These are phyloP conservation scores for Emydomyces testavorans DNA, from an alignment of 2,329 filamentous ascomycete genomes.

Conservation along the genomic window DNA sequence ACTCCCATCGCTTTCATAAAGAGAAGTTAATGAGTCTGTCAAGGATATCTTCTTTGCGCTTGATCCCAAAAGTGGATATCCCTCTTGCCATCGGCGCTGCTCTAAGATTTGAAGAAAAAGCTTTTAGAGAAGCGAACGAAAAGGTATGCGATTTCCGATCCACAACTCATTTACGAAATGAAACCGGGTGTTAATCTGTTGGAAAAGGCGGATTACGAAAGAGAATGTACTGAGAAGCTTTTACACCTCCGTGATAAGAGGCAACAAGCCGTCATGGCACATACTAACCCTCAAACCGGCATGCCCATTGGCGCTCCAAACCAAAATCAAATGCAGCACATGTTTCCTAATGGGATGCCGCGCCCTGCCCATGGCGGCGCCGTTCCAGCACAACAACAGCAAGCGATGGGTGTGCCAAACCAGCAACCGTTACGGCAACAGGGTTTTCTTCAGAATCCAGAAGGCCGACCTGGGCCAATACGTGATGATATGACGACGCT, in stretches of 20 bases:
- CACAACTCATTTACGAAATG: neutral
- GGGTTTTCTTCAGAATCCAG: slow-evolving; percentile 18
- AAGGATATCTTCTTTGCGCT: slow-evolving; percentile 37
- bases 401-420: slow-evolving; percentile 13
- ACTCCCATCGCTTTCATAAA: neutral
- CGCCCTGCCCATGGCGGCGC: slow-evolving; percentile 3
- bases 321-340: slow-evolving; percentile 29
- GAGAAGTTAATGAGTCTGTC: slow-evolving; percentile 4
- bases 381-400: slow-evolving; percentile 22
- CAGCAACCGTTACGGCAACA: slow-evolving; percentile 22
- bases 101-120: slow-evolving; percentile 36
- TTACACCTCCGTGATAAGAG: slow-evolving; percentile 36
- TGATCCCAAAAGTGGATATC: slow-evolving; percentile 34
- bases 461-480: slow-evolving; percentile 24
- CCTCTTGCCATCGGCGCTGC: slow-evolving; percentile 32
- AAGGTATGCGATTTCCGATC: slow-evolving; percentile 19
- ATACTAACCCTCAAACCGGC: slow-evolving; percentile 24
- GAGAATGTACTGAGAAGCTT: slow-evolving; percentile 36
- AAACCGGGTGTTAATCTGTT: slow-evolving; percentile 1
- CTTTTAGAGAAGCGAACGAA: slow-evolving; percentile 33
- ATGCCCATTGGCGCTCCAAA: slow-evolving; percentile 29
- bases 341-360: slow-evolving; percentile 17
- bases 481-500: slow-evolving; percentile 29
- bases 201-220: slow-evolving; percentile 33
- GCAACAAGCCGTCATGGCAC: slow-evolving; percentile 34